These are phyloP conservation scores for Entomortierella parvispora DNA, from an alignment of 192 early-diverging fungal species.

Conservation along the genomic window DNA sequence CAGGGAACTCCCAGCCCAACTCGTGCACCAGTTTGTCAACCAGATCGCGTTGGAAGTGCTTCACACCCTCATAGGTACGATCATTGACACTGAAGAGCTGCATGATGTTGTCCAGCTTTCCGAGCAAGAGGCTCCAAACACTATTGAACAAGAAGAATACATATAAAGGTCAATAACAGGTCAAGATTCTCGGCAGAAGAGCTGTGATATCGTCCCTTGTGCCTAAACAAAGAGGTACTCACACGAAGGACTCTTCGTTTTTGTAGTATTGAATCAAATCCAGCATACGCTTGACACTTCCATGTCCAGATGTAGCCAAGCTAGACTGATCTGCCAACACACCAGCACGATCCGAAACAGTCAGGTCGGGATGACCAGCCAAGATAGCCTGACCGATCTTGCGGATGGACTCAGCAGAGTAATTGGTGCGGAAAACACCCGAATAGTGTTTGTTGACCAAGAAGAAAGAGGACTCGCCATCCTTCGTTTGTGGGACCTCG, in stretches of 20 bases:
- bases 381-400: slow-evolving; percentile 61
- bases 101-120: slow-evolving; percentile 57
- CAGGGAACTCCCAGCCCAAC: slow-evolving; percentile 79
- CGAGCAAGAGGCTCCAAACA: slow-evolving; percentile 59
- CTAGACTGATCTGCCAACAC: slow-evolving; percentile 84
- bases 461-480: slow-evolving; percentile 62
- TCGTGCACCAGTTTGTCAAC: slow-evolving; percentile 65
- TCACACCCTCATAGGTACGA: slow-evolving; percentile 56
- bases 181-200: slow-evolving; percentile 30
- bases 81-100: slow-evolving; percentile 72
- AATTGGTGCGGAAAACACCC: slow-evolving; percentile 89
- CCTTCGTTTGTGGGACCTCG: slow-evolving; percentile 56
- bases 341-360: slow-evolving; percentile 80
- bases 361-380: slow-evolving; percentile 53
- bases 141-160: slow-evolving; percentile 53
- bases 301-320: slow-evolving; percentile 78
- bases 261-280: slow-evolving; percentile 76
- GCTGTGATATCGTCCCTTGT: not conserved
- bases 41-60: slow-evolving; percentile 52
- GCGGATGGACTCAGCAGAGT: slow-evolving; percentile 59
- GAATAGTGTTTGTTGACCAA: slow-evolving; percentile 85
- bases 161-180: slow-evolving; percentile 16
- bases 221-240: slow-evolving; percentile 11
- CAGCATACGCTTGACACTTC: slow-evolving; percentile 74
- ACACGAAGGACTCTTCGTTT: slow-evolving; percentile 81